Evolutionary conservation across 805 yeast genomes (phyloP), one percentile per base, ranked within the genome.

Genomic region (Brettanomyces nanus): DNA sequence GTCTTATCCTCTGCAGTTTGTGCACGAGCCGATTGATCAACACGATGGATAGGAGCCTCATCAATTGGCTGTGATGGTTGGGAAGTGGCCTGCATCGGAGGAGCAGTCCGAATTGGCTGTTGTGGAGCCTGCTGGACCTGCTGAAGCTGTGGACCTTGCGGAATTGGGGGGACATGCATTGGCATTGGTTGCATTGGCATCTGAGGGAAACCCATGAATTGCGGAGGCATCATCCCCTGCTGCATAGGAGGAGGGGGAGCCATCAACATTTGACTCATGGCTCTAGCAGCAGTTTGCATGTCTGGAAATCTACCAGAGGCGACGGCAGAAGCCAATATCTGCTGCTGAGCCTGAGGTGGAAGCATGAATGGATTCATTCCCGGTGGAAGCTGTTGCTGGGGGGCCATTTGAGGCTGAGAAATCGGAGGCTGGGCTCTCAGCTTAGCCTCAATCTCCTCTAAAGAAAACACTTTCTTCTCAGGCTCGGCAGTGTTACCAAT

Each of bases 361-460:
- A 55, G 32, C 37, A 45, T 55, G 33, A 47, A 47, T 34, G 43
- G 56, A 42, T 30, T 43, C 31, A 31, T 33, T 37, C 27, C 42
- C 27, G 33, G 43, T 38, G 39, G 43, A 39, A 27, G 40, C 22
- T 36, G 48, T 36, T 41, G 56, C 22, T 41, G 56, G 23, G 39
- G 49, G 27, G 41, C 55, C 6, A 40, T 15, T 28, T 42, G 45
- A 25, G 45, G 50, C 25, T 44, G 55, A 31, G 44, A 56, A 19
- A 39, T 53, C 38, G 43, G 60, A 36, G 62, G 35, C 28, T 39
- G 47, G 6, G 45, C 19, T 42, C 77, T 65, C 54, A 80, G 65
- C 50, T 77, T 85, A 6, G 95, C 85, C 61, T 87, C 95, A 46
- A 87, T 73, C 49, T 87, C 94, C 55, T 83, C 90, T 56, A 85